phyloP scores from a whole-genome alignment of 2,329 filamentous ascomycete species.

The Hypomyces rosellus region DNA sequence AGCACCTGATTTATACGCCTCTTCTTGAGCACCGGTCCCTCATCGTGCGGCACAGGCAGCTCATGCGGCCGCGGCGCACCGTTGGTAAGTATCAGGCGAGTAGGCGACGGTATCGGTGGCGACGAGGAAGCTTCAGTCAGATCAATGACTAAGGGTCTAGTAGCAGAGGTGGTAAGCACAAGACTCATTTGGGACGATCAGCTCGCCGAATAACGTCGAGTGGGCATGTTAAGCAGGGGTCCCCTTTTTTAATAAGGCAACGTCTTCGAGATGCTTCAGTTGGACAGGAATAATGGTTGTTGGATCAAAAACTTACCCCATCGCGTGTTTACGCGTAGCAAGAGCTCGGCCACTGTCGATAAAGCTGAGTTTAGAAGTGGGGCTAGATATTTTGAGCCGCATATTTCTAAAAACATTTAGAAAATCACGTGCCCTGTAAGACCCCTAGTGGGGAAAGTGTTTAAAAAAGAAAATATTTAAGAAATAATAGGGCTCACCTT shows the following conservation, averaged over 20 bases:
- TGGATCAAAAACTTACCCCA: not conserved
- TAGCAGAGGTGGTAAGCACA: slow-evolving; percentile 9
- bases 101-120: not conserved
- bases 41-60: slow-evolving; percentile 5
- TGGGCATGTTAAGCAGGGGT: slow-evolving; percentile 2
- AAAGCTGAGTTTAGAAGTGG: too few relatives aligned
- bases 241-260: not conserved
- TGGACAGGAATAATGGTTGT: not conserved
- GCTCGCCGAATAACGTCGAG: slow-evolving; percentile 1
- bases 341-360: too few relatives aligned
- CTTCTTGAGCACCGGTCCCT: slow-evolving; percentile 26
- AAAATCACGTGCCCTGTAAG: too few relatives aligned
- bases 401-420: too few relatives aligned
- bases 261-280: not conserved
- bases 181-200: slow-evolving; percentile 8
- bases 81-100: not conserved
- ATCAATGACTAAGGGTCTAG: slow-evolving; percentile 9
- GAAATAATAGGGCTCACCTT: too few relatives aligned
- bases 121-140: slow-evolving; percentile 9
- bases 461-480: too few relatives aligned
- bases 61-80: not conserved
- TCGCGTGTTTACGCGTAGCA: not conserved
- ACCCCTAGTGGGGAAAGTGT: too few relatives aligned
- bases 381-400: too few relatives aligned
- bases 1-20: slow-evolving; percentile 20